Base-by-base conservation (phyloP, 306 rosid species). In the Begonia masoniana region DNA sequence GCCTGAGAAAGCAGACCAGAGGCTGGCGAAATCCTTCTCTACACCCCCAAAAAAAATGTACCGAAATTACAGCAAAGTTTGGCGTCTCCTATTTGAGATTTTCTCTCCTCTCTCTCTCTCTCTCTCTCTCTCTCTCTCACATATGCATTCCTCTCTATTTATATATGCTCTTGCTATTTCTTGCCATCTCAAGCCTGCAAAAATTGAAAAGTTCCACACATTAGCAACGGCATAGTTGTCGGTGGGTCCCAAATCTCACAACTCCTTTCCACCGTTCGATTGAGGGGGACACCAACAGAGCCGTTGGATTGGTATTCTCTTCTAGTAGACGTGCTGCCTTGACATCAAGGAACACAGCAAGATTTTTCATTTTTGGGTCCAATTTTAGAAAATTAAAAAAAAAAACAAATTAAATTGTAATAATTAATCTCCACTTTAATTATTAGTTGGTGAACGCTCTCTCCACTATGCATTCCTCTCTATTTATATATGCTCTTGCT, bases 21-120 rank as follows among this genome's bases (percentile, higher is more conserved):
- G 71, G 77, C 71, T 55, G 72, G 49, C 13, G 62, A 58, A 64
- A 58, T 41, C 68, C 41, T 55, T 69, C 64, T 68, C 46, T 67
- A 41, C 62, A 54, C 62, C 62, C 51, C 19, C 19, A 17, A 58
- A 43, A 49, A 48, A 15, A 52, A 54, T 16, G 57, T 11, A 76
- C 62, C 63, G 68, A 60, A 71, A 68, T 52, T 65, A 62, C 60
- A 52, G 74, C 72, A 16, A 5, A 51, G 52, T 58, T 51, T 13
- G 12, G 19, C 49, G 47, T 57, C 57, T 72, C 65, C 50, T 63
- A 57, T 61, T 12, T 46, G 55, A 56, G 42, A 17, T 52, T 9
- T 4, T 36, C 56, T 16, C 43, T 41, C 26, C 41, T 41, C 13
- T 53, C 42, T 11, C 10, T 12, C 1, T 45, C 51, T 43, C 41